phyloP scores from a whole-genome alignment of 371 early-diverging fungal species.

The Lichtheimia ramosa region DNA sequence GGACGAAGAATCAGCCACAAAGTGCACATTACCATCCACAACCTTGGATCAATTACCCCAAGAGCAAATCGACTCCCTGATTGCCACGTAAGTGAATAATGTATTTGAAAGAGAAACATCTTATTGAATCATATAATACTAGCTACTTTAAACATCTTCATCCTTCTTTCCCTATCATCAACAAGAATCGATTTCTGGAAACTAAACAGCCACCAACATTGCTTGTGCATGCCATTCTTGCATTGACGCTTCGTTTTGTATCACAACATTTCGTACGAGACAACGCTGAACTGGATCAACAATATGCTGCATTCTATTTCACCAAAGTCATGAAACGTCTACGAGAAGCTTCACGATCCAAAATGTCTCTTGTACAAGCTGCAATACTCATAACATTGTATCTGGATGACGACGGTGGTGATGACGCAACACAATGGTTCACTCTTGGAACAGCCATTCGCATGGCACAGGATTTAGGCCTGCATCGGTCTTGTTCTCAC shows the following conservation, averaged over 20 bases:
- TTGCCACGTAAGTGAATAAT: constrained; percentile 21
- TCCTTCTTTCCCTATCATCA: constrained; percentile 56
- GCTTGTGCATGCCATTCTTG: constrained; percentile 52
- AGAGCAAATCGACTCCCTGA: constrained; percentile 6
- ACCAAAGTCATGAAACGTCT: constrained; percentile 34
- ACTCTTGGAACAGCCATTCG: constrained; percentile 64
- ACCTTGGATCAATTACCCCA: neutral
- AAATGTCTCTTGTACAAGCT: constrained; percentile 45
- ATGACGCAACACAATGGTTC: constrained; percentile 54
- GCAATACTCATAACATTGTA: constrained; percentile 42
- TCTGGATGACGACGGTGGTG: constrained; percentile 41
- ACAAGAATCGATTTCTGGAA: constrained; percentile 48
- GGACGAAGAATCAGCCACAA: constrained; percentile 18
- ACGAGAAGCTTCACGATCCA: constrained; percentile 26
- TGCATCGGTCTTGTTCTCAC: constrained; percentile 60
- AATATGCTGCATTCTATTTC: constrained; percentile 36
- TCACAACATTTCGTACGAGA: constrained; percentile 19
- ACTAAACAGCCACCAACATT: constrained; percentile 32
- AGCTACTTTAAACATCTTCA: constrained; percentile 60
- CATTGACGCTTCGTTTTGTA: constrained; percentile 48
- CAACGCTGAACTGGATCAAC: constrained; percentile 21
- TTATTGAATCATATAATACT: neutral
- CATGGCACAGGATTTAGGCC: constrained; percentile 69
- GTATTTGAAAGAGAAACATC: neutral
- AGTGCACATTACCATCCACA: too few relatives aligned